Evolutionary conservation across 1,284 basidiomycete genomes (phyloP).

Genomic region (Sporisorium iseilematis-ciliati): DNA sequence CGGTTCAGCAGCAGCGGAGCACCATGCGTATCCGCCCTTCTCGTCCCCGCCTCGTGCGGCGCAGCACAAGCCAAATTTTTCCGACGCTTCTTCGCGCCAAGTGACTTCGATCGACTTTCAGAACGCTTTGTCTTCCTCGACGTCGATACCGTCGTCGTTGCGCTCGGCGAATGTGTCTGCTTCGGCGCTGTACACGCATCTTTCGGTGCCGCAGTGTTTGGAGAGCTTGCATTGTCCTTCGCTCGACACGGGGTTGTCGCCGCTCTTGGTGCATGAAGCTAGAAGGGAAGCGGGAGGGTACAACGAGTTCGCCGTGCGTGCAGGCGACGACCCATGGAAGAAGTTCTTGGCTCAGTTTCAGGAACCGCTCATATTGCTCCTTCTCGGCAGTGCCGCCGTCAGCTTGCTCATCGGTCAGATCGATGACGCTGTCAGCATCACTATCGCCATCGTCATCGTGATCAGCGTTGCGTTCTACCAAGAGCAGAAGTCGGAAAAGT

Average conservation of each 20-base stretch:
- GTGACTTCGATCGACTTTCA: constrained; percentile 21
- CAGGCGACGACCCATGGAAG: constrained; percentile 81
- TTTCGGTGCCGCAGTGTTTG: constrained; percentile 46
- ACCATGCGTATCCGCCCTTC: constrained; percentile 25
- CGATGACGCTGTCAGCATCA: constrained; percentile 93
- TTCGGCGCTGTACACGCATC: constrained; percentile 49
- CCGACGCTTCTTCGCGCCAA: constrained; percentile 16
- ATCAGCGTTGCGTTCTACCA: constrained; percentile 95
- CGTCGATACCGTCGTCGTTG: constrained; percentile 7
- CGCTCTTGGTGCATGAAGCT: constrained; percentile 37
- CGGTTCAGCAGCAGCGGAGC: background rate
- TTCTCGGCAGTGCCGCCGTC: constrained; percentile 87
- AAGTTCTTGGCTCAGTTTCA: constrained; percentile 95
- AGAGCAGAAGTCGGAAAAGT: constrained; percentile 93
- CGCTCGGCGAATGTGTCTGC: constrained; percentile 23
- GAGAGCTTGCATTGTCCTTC: constrained; percentile 49
- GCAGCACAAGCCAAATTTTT: constrained; percentile 26
- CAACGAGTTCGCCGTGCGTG: constrained; percentile 91
- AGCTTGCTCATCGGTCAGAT: constrained; percentile 91
- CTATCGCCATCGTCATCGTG: constrained; percentile 92
- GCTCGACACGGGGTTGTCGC: constrained; percentile 46
- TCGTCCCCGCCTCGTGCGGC: constrained; percentile 23
- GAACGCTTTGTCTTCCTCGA: constrained; percentile 3
- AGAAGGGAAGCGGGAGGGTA: constrained; percentile 47
- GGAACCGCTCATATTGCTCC: constrained; percentile 89